Conservation (phyloP, 441 rosid species). For the Adansonia rubrostipa region DNA sequence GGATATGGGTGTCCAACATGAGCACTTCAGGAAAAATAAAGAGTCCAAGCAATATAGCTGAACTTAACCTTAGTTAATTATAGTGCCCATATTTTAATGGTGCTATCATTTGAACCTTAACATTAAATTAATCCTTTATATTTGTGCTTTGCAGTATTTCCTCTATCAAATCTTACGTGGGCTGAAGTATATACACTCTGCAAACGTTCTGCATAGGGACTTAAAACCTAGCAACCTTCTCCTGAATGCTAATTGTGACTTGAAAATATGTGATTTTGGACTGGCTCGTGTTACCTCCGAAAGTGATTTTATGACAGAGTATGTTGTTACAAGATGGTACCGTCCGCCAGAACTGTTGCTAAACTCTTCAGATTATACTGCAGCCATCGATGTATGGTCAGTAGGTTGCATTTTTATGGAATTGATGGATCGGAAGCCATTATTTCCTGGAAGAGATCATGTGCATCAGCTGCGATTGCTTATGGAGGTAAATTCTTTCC, state of each 20-base stretch:
- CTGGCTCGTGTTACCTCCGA: slow-evolving; percentile 81
- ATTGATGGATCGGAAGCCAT: slow-evolving; percentile 66
- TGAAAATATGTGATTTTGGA: slow-evolving; percentile 87
- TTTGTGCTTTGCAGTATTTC: slow-evolving; percentile 57
- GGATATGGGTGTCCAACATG: no score
- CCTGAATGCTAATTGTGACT: slow-evolving; percentile 62
- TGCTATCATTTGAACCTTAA: not conserved
- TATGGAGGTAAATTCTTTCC: slow-evolving; percentile 57
- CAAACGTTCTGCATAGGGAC: slow-evolving; percentile 90
- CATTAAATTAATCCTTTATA: slow-evolving; percentile 20
- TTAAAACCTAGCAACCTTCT: slow-evolving; percentile 88
- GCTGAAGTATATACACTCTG: slow-evolving; percentile 84
- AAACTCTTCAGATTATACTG: slow-evolving; percentile 72
- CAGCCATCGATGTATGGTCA: slow-evolving; percentile 92
- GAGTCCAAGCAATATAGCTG: no score
- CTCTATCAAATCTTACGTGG: slow-evolving; percentile 89
- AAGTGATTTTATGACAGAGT: slow-evolving; percentile 76
- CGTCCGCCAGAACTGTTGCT: slow-evolving; percentile 86
- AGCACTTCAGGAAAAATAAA: no score
- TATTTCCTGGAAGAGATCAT: slow-evolving; percentile 84
- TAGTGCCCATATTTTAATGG: not conserved
- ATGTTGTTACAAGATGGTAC: slow-evolving; percentile 91
- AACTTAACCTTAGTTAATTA: not conserved
- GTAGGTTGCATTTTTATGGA: slow-evolving; percentile 93
- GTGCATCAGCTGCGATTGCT: slow-evolving; percentile 80